These are phyloP conservation scores for Gnomoniopsis smithogilvyi DNA, from an alignment of 2,329 filamentous ascomycete genomes.

Conservation along the genomic window DNA sequence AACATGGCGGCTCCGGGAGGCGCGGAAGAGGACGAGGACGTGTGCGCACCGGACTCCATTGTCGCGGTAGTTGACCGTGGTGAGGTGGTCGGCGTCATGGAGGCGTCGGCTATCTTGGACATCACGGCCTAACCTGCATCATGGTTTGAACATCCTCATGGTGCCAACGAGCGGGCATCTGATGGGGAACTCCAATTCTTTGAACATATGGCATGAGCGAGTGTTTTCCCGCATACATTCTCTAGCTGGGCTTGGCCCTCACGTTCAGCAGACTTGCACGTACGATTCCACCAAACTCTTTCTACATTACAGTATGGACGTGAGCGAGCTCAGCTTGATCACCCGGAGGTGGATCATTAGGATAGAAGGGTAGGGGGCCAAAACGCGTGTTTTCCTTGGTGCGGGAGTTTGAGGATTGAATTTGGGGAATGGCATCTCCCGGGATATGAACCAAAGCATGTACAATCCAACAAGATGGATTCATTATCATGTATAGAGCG, in stretches of 20 bases:
- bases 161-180: slow-evolving; percentile 1
- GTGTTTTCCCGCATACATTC: not conserved
- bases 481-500: not conserved
- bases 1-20: slow-evolving; percentile 20
- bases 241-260: not conserved
- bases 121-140: not conserved
- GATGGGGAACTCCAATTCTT: not conserved
- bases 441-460: not conserved
- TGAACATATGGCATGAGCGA: slow-evolving; percentile 1
- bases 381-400: not conserved
- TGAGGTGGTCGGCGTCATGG: slow-evolving; percentile 47
- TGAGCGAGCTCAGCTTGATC: not conserved
- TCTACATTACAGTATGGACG: not conserved
- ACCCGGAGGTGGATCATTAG: not conserved
- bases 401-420: not conserved
- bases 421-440: not conserved
- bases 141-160: not conserved
- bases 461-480: not conserved
- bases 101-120: slow-evolving; percentile 28
- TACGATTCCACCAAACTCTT: not conserved
- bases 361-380: not conserved
- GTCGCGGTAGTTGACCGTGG: slow-evolving; percentile 44
- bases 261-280: not conserved
- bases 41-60: slow-evolving; percentile 40
- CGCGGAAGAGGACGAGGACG: slow-evolving; percentile 28